These are phyloP conservation scores for Maudiozyma pseudohumilis DNA, from an alignment of 805 yeast genomes.

Conservation along the genomic window DNA sequence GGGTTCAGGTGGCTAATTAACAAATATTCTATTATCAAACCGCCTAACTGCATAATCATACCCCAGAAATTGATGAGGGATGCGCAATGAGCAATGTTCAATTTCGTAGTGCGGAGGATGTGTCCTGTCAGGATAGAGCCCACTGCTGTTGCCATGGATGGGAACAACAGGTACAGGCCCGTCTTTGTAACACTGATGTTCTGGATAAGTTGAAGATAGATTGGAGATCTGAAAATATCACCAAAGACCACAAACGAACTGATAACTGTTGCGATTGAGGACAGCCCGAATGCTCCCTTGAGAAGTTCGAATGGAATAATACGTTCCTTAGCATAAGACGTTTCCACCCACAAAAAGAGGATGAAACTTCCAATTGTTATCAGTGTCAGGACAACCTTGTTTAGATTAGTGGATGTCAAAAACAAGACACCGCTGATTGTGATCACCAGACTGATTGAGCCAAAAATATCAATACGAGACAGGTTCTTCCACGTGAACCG, in stretches of 20 bases:
- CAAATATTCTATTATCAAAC: conserved; percentile 13
- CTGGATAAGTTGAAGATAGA: conserved; percentile 45
- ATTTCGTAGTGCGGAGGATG: conserved; percentile 29
- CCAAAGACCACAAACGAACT: conserved; percentile 36
- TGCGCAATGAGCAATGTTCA: conserved; percentile 23
- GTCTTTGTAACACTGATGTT: conserved; percentile 42
- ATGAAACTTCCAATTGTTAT: conserved; percentile 24
- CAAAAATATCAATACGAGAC: conserved; percentile 56
- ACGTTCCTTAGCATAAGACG: conserved; percentile 37
- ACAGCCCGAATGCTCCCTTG: conserved; percentile 44
- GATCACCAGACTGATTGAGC: conserved; percentile 50
- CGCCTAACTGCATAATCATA: conserved; percentile 16
- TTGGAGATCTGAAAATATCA: conserved; percentile 48
- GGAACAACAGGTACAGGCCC: conserved; percentile 47
- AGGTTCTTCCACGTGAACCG: conserved; percentile 38
- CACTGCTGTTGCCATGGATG: conserved; percentile 42
- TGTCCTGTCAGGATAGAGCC: conserved; percentile 50
- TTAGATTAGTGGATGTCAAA: conserved; percentile 41
- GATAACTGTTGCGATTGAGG: conserved; percentile 41
- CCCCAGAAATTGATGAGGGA: conserved; percentile 19
- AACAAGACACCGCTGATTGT: conserved; percentile 38
- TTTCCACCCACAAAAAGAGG: conserved; percentile 30
- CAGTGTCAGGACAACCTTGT: conserved; percentile 30
- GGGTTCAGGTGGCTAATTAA: conserved; percentile 18
- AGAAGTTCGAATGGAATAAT: conserved; percentile 50